Conservation (phyloP, 495 filamentous ascomycete genomes). For the Tetracladium setigerum region DNA sequence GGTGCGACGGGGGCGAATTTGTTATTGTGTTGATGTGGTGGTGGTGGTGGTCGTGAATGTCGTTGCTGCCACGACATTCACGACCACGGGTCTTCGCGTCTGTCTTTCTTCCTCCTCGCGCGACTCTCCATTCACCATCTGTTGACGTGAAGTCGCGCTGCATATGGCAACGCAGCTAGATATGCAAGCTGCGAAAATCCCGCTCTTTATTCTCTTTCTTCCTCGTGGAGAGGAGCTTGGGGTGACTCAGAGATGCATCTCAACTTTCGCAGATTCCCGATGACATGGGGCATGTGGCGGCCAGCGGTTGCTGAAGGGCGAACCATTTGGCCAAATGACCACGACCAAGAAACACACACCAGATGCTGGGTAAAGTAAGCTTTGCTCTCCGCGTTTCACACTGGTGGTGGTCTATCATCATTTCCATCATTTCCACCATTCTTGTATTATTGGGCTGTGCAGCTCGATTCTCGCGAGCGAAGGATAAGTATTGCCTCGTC, state of each 20-base stretch:
- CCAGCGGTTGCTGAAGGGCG: slow-evolving; percentile 17
- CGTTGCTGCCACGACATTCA: too few species aligned
- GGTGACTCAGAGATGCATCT: slow-evolving; percentile 19
- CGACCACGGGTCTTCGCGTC: slow-evolving; percentile 2
- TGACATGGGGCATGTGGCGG: background rate
- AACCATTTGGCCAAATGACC: slow-evolving; percentile 20
- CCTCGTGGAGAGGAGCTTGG: slow-evolving; percentile 8
- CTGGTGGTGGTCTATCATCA: slow-evolving; percentile 19
- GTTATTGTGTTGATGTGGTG: too few species aligned
- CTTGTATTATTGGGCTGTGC: slow-evolving; percentile 34
- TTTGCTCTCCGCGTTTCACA: slow-evolving; percentile 36
- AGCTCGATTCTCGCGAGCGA: slow-evolving; percentile 12
- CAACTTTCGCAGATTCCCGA: background rate
- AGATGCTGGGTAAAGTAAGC: slow-evolving; percentile 11
- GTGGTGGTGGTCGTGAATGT: background rate
- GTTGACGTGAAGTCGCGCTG: slow-evolving; percentile 13
- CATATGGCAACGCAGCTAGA: slow-evolving; percentile 9
- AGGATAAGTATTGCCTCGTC: slow-evolving; percentile 21
- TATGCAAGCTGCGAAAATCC: background rate
- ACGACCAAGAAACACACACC: slow-evolving; percentile 24
- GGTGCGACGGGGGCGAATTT: too few species aligned
- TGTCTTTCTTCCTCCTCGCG: background rate
- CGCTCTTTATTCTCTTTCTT: background rate
- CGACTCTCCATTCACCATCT: background rate
- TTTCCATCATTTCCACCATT: slow-evolving; percentile 13